These are phyloP conservation scores for Taphrina confusa DNA, from an alignment of 1,139 yeast species.

Conservation along the genomic window DNA sequence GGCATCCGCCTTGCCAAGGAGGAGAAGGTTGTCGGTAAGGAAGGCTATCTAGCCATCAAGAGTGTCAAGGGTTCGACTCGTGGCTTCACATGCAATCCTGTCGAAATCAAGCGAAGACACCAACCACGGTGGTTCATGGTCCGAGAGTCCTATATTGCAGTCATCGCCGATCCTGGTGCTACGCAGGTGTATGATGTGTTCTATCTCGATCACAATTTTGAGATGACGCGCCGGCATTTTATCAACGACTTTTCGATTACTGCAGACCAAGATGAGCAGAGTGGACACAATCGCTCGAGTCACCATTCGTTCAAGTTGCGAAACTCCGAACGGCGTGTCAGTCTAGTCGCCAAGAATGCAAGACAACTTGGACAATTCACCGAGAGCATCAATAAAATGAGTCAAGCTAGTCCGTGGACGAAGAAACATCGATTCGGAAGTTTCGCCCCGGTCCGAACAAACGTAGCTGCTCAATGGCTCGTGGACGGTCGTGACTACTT, in stretches of 20 bases:
- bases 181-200: conserved; percentile 91
- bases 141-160: conserved; percentile 78
- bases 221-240: conserved; percentile 46
- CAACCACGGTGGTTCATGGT: conserved; percentile 89
- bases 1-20: conserved; percentile 83
- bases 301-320: conserved; percentile 52
- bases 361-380: conserved; percentile 76
- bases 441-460: conserved; percentile 85
- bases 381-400: conserved; percentile 70
- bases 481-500: conserved; percentile 95
- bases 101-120: conserved; percentile 58
- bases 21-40: conserved; percentile 79
- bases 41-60: conserved; percentile 77
- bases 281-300: conserved; percentile 27
- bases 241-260: conserved; percentile 39
- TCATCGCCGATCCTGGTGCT: conserved; percentile 80
- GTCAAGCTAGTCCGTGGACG: conserved; percentile 68
- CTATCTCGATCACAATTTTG: conserved; percentile 67
- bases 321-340: conserved; percentile 76
- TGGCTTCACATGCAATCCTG: conserved; percentile 38
- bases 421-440: conserved; percentile 74
- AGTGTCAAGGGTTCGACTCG: conserved; percentile 87
- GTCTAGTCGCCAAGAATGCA: conserved; percentile 70
- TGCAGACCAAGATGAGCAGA: conserved; percentile 18
- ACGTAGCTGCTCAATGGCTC: conserved; percentile 92